Base-by-base conservation (phyloP, 345 rosid genomes). In the Eucalyptus urophylla region DNA sequence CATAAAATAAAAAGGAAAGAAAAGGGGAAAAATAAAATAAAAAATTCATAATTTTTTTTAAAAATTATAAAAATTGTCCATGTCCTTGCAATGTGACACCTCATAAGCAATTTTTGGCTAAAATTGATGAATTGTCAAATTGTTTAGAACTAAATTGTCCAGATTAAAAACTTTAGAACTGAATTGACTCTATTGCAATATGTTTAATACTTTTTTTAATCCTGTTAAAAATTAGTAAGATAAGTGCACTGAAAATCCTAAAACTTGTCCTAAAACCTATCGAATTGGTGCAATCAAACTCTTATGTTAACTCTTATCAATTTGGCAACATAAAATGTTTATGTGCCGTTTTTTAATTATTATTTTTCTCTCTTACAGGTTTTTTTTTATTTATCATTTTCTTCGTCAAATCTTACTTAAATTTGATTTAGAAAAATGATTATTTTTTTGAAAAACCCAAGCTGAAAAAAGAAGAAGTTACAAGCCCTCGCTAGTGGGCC, bases 101-200 rank as follows among this genome's bases (percentile, higher is more conserved):
- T 53, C 10, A 19, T 53, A 3, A 53, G 24, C 1, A 0, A 53
- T 53, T 19, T 53, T 53, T 0, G 0, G 0, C 9, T 53, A 53
- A 53, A 53, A 53, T 53, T 56, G 1, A 1, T 1, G 24, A 4
- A 56, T 22, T 22, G 0, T 9, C 3, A 56, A 56, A 56, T 9
- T 4, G 6, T 56, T 56, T 56, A 56, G 13, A 25, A 10, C 6
- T 56, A 56, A 56, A 56, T 56, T 56, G 62, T 1, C 12, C 3
- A 10, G 0, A 56, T 4, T 56, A 56, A 22, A 56, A 56, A 56
- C 1, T 51, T 51, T 53, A 7, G 10, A 19, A 53, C 10, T 53
- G 0, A 53, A 53, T 53, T 53, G 1, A 8, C 2, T 1, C 24
- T 53, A 53, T 19, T 3, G 24, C 24, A 53, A 53, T 19, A 53